A percentile compares a stretch with the other conserved stretches of the same genome.
phyloP scores from a whole-genome alignment of 2,329 filamentous ascomycete genomes.

The Aureobasidium lini region DNA sequence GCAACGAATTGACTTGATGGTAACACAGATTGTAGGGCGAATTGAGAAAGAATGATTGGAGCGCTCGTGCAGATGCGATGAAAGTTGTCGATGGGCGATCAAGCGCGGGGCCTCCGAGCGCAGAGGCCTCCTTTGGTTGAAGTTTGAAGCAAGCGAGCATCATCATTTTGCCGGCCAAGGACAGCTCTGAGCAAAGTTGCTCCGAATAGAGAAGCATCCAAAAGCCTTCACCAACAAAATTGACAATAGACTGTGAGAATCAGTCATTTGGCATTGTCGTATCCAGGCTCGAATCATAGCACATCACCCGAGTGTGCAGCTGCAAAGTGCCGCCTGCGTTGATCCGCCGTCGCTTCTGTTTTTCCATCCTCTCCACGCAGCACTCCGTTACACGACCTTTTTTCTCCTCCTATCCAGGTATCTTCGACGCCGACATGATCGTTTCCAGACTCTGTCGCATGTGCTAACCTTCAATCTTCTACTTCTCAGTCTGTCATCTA shows the following conservation, averaged over 20 bases:
- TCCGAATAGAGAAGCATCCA: too few species aligned
- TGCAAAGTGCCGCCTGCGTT: neutral
- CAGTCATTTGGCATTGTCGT: neutral
- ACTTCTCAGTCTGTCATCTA: neutral
- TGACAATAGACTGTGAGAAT: neutral
- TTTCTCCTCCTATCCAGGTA: neutral
- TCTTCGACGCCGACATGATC: neutral
- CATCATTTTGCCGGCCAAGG: neutral
- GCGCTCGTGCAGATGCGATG: neutral
- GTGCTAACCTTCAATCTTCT: neutral
- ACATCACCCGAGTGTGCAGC: neutral
- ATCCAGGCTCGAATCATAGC: neutral
- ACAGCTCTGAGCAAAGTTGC: neutral
- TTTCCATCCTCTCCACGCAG: conserved; percentile 2
- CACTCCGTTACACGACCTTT: conserved; percentile 6
- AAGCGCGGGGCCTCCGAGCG: neutral
- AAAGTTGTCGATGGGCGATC: neutral
- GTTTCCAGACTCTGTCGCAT: neutral
- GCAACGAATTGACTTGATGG: too few species aligned
- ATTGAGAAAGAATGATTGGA: neutral
- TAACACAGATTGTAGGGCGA: too few species aligned
- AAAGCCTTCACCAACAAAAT: neutral
- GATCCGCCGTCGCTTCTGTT: neutral
- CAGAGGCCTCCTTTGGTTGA: neutral
- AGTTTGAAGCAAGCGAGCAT: neutral